Percentiles rank a stretch among this genome's conserved stretches.
Evolutionary conservation across 306 rosid species (phyloP).

Genomic region (Glycine tomentella): DNA sequence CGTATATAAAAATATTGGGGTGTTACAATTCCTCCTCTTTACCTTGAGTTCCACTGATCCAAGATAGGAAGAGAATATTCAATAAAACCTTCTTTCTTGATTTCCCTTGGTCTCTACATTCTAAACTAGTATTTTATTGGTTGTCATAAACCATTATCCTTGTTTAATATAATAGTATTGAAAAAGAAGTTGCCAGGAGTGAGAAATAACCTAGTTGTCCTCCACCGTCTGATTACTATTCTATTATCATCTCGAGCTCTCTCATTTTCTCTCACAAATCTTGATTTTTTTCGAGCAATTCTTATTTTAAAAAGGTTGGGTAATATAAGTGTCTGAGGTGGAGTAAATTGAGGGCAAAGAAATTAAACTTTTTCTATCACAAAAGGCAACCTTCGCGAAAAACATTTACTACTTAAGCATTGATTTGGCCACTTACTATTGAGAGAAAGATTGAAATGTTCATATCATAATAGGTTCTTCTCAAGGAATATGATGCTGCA

Average conservation of each 20-base stretch:
- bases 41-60: background rate
- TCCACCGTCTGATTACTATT: background rate
- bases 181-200: background rate
- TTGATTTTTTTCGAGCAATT: background rate
- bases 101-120: no score
- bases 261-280: no score
- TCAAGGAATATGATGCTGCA: background rate
- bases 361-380: no score
- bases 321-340: no score
- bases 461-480: background rate
- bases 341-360: no score
- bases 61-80: background rate
- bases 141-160: no score
- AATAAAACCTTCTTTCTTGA: background rate
- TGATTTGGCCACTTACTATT: background rate
- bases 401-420: background rate
- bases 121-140: no score
- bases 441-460: background rate
- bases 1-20: no score
- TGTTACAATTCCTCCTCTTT: background rate
- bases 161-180: no score
- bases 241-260: background rate
- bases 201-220: background rate
- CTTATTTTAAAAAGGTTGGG: background rate
- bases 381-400: no score